Base-by-base conservation (phyloP, 192 early-diverging fungal genomes). In the Coemansia sp. region DNA sequence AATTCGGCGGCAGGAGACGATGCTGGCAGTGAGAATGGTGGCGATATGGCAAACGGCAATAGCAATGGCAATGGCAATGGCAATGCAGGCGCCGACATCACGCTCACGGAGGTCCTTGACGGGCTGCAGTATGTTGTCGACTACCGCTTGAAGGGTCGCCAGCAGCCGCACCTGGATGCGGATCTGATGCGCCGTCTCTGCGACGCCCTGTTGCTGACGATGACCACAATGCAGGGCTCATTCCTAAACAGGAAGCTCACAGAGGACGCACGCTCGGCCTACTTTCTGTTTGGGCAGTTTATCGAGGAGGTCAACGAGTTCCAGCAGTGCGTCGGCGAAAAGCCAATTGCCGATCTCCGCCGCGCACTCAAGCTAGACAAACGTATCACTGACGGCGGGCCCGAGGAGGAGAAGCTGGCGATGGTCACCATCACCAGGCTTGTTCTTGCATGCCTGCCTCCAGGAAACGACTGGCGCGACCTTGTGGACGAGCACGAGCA, bases 101-200 rank as follows among this genome's bases (percentile, higher is more conserved):
- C 62, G 55, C 71, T 82, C 18, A 63, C 74, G 36, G 94, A 97
- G 75, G 90, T 96, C 45, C 87, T 98, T 23, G 88, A 88, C 33
- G 89, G 96, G 15, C 84, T 98, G 59, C 93, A 92, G 57, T 98
- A 97, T 78, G 94, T 97, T 26, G 93, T 96, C 87, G 93, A 97
- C 69, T 95, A 92, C 76, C 90, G 93, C 24, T 88, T 98, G 63
- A 91, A 91, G 63, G 92, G 92, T 59, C 90, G 92, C 15, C 90
- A 92, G 67, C 89, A 92, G 84, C 88, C 86, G 45, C 88, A 90
- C 61, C 88, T 98, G 36, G 94, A 97, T 36, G 73, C 68, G 6
- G 87, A 68, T 6, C 73, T 98, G 45, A 98, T 98, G 96, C 85
- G 88, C 62, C 88, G 92, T 20, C 87, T 98, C 24, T 87, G 90